phyloP scores from a whole-genome alignment of 2,329 filamentous ascomycete species.

The Aspergillus aculeatinus region DNA sequence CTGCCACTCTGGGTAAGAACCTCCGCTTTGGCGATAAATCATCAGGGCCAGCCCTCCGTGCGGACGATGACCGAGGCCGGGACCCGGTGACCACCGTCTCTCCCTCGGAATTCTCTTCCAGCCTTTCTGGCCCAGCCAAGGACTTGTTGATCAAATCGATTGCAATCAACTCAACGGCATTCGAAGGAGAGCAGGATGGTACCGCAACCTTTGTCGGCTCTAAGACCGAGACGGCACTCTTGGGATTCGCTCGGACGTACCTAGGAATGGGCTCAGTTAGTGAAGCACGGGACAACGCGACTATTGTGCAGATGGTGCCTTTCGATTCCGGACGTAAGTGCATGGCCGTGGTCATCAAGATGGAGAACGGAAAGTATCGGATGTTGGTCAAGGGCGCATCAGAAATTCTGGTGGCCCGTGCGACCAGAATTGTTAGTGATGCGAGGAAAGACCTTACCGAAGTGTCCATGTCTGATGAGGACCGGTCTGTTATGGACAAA shows the following conservation, averaged over 20 bases:
- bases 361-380: slow-evolving; percentile 56
- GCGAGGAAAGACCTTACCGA: slow-evolving; percentile 58
- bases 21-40: slow-evolving; percentile 46
- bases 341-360: slow-evolving; percentile 64
- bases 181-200: slow-evolving; percentile 64
- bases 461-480: slow-evolving; percentile 55
- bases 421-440: slow-evolving; percentile 56
- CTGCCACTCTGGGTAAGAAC: slow-evolving; percentile 54
- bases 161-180: slow-evolving; percentile 67
- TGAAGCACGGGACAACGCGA: slow-evolving; percentile 62
- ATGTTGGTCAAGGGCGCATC: slow-evolving; percentile 57
- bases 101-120: slow-evolving; percentile 54
- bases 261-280: slow-evolving; percentile 63
- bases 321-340: slow-evolving; percentile 69
- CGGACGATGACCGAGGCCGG: slow-evolving; percentile 22
- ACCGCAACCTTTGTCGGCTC: slow-evolving; percentile 66
- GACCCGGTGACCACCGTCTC: slow-evolving; percentile 48
- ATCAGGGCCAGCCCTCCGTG: slow-evolving; percentile 25
- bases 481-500: slow-evolving; percentile 59
- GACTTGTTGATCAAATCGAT: slow-evolving; percentile 63
- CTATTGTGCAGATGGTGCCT: slow-evolving; percentile 53
- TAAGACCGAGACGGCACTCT: slow-evolving; percentile 73
- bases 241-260: slow-evolving; percentile 66
- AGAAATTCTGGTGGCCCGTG: slow-evolving; percentile 50
- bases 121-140: slow-evolving; percentile 55